Conservation (phyloP, 176 grass and related monocot genomes). For the Eremochloa ophiuroides region DNA sequence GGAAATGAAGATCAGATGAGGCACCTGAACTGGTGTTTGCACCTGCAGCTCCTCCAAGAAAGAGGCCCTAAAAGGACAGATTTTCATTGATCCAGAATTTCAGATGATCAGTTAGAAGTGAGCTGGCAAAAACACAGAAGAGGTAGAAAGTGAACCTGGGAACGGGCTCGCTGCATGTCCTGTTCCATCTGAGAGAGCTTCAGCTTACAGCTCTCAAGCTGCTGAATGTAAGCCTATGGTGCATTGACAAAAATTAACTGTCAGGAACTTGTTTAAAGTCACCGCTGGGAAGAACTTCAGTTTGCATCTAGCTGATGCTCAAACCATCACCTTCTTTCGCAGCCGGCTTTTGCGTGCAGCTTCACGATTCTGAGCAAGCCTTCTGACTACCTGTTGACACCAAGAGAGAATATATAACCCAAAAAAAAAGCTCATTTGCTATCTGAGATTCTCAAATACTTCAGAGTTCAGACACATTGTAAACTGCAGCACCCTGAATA, state of each 20-base stretch:
- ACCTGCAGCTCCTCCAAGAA: slow-evolving; percentile 57
- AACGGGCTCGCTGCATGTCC: slow-evolving; percentile 69
- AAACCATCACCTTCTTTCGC: slow-evolving; percentile 66
- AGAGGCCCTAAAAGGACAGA: slow-evolving; percentile 50
- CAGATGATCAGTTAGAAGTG: background rate
- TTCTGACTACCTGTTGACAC: slow-evolving; percentile 51
- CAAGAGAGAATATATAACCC: background rate
- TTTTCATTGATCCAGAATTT: background rate
- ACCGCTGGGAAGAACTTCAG: background rate
- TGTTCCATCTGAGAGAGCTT: slow-evolving; percentile 73
- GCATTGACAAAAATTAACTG: background rate
- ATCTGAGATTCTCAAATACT: background rate
- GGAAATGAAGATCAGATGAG: background rate
- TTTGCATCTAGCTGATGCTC: background rate
- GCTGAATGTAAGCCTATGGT: slow-evolving; percentile 70
- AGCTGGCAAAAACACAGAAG: background rate
- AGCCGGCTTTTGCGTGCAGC: slow-evolving; percentile 87
- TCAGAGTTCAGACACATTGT: background rate
- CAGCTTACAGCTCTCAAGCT: slow-evolving; percentile 73
- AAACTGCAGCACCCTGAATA: background rate
- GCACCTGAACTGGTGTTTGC: slow-evolving; percentile 70
- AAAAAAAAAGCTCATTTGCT: background rate
- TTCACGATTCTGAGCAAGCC: slow-evolving; percentile 92
- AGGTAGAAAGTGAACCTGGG: slow-evolving; percentile 47
- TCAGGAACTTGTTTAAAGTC: slow-evolving; percentile 11